Evolutionary conservation across 2,329 filamentous ascomycete species (phyloP).

Genomic region (Sporothrix schenckii): DNA sequence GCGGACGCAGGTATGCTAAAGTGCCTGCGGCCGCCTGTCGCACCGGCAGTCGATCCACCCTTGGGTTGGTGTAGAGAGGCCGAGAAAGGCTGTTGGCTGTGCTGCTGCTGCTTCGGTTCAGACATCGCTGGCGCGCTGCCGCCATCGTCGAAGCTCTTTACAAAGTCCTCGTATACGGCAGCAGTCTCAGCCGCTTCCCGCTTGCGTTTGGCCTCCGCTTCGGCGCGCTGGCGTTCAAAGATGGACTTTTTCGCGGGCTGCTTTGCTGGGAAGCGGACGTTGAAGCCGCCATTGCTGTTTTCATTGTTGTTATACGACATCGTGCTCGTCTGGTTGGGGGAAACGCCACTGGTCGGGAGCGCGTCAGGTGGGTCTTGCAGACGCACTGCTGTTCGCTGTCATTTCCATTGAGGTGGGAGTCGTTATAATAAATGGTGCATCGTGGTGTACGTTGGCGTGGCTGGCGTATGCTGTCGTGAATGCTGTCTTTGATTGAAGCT

Average conservation of each 20-base stretch:
- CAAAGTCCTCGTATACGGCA: constrained; percentile 83
- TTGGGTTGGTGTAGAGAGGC: constrained; percentile 40
- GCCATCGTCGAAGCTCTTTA: constrained; percentile 74
- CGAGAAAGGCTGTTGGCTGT: neutral
- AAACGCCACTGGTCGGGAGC: neutral
- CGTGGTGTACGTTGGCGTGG: neutral
- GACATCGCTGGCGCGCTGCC: constrained; percentile 53
- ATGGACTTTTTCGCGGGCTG: constrained; percentile 69
- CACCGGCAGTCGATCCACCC: constrained; percentile 33
- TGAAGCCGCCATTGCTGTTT: constrained; percentile 41
- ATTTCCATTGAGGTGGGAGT: neutral
- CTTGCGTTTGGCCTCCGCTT: constrained; percentile 83
- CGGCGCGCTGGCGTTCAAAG: constrained; percentile 85
- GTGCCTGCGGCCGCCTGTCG: constrained; percentile 60
- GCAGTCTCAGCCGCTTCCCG: constrained; percentile 86
- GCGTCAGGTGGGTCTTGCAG: neutral
- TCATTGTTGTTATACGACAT: constrained; percentile 50
- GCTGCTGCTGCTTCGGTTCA: constrained; percentile 41
- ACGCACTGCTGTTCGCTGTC: neutral
- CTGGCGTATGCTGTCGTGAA: neutral
- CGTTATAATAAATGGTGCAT: neutral
- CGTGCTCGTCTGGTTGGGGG: neutral
- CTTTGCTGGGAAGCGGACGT: constrained; percentile 44
- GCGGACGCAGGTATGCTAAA: constrained; percentile 60
- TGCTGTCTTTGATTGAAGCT: neutral